A percentile compares a stretch with the other conserved stretches of the same genome.
Conservation (phyloP, 2,329 filamentous ascomycete genomes). For the Microascus cirrosus region DNA sequence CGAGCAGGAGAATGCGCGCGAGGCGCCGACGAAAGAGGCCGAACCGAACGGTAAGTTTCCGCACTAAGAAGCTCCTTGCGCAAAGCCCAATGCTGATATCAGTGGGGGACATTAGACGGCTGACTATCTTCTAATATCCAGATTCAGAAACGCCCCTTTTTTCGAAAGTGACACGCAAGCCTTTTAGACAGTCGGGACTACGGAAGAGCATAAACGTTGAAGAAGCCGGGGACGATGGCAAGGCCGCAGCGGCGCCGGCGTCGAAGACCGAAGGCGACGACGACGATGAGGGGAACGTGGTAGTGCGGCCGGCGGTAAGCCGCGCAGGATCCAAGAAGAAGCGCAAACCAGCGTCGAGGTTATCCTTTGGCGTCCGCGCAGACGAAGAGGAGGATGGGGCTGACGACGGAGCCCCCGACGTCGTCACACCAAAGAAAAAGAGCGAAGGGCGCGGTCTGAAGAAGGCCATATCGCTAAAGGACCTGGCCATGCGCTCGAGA, state of each 20-base stretch:
- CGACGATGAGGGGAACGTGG: constrained; percentile 33
- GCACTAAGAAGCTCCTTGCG: not conserved
- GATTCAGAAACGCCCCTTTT: constrained; percentile 4
- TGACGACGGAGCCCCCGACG: constrained; percentile 31
- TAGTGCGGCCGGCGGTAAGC: constrained; percentile 34
- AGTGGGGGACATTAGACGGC: constrained; percentile 5
- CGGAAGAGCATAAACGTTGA: constrained; percentile 42
- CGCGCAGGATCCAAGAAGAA: constrained; percentile 53
- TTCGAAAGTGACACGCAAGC: constrained; percentile 35
- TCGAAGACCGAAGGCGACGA: constrained; percentile 17
- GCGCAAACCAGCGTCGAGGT: constrained; percentile 49
- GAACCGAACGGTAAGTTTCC: not conserved
- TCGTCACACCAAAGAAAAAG: constrained; percentile 55
- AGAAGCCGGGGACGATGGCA: constrained; percentile 16
- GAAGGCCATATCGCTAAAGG: constrained; percentile 36
- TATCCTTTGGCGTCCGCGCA: constrained; percentile 63
- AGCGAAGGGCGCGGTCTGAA: constrained; percentile 38
- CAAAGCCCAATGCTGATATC: constrained; percentile 13
- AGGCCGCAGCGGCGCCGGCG: constrained; percentile 3
- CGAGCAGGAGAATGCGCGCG: constrained; percentile 20
- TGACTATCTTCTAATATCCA: constrained; percentile 6
- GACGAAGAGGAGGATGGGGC: constrained; percentile 40
- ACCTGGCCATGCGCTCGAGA: constrained; percentile 44
- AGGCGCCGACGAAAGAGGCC: not conserved
- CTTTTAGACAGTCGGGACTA: constrained; percentile 45